Evolutionary conservation across 1,284 basidiomycete genomes (phyloP).

Genomic region (Singerocomus rubriflavus): DNA sequence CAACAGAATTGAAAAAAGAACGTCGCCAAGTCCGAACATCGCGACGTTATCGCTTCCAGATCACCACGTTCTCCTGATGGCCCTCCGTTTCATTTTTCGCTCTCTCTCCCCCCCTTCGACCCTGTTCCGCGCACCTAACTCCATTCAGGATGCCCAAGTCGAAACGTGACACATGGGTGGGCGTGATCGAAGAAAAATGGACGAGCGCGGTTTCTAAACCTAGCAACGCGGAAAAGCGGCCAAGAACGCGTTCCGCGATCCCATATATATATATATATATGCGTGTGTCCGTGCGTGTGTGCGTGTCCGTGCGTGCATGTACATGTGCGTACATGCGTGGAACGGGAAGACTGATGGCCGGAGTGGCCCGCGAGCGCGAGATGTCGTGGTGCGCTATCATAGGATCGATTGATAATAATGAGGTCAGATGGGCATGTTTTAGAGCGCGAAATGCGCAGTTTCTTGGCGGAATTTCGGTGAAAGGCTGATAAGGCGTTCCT

Average conservation of each 20-base stretch:
- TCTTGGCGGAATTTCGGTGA: slow-evolving; percentile 23
- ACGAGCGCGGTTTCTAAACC: slow-evolving; percentile 1
- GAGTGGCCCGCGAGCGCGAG: slow-evolving; percentile 8
- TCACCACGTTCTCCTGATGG: too few relatives aligned
- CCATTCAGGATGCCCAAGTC: slow-evolving; percentile 20
- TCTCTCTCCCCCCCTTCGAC: not conserved
- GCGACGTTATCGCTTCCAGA: too few relatives aligned
- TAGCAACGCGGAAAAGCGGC: slow-evolving; percentile 23
- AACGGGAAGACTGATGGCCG: slow-evolving; percentile 11
- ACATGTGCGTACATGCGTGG: too few relatives aligned
- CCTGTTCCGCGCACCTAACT: slow-evolving; percentile 16
- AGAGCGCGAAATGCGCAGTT: slow-evolving; percentile 12
- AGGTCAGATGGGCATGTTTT: slow-evolving; percentile 22
- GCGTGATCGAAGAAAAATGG: slow-evolving; percentile 18
- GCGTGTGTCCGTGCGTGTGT: too few relatives aligned
- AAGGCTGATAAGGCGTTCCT: slow-evolving; percentile 30
- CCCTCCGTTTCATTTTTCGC: too few relatives aligned
- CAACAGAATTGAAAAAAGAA: too few relatives aligned
- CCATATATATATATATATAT: not conserved
- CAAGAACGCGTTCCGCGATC: slow-evolving; percentile 25
- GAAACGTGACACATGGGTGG: slow-evolving; percentile 17
- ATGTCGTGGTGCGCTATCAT: slow-evolving; percentile 5
- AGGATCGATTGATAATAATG: slow-evolving; percentile 18
- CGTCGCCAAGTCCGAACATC: too few relatives aligned
- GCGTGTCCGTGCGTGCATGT: too few relatives aligned